Evolutionary conservation across 2,329 filamentous ascomycete species (phyloP).

Genomic region (Pseudogymnoascus sp.): DNA sequence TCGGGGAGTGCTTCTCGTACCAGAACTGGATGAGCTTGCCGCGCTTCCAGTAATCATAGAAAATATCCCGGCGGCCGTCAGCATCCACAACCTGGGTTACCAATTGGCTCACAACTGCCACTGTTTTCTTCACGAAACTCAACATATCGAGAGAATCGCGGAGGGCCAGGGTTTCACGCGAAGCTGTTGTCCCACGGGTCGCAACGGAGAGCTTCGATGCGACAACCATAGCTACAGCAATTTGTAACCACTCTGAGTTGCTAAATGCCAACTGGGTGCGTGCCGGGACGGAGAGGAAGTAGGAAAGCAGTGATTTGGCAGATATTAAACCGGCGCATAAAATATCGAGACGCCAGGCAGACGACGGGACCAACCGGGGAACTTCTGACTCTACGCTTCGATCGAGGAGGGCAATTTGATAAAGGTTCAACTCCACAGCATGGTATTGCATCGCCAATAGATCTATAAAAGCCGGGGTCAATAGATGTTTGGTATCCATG

Average conservation of each 20-base stretch:
- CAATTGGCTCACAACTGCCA: not conserved
- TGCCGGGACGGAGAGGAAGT: conserved; percentile 28
- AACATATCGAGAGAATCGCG: not conserved
- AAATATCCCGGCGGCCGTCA: not conserved
- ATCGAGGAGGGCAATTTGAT: conserved; percentile 28
- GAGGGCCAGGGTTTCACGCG: not conserved
- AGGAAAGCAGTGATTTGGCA: conserved; percentile 21
- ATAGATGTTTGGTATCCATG: not conserved
- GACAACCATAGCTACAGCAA: conserved; percentile 26
- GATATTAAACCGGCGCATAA: conserved; percentile 19
- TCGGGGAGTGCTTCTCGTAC: not conserved
- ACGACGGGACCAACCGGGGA: conserved; percentile 19
- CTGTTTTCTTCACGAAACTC: not conserved
- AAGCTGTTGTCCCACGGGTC: not conserved
- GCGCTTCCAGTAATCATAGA: not conserved
- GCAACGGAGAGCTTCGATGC: conserved; percentile 6
- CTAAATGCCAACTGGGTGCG: conserved; percentile 29
- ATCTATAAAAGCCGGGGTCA: conserved; percentile 18
- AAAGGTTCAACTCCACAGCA: conserved; percentile 32
- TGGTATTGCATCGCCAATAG: conserved; percentile 32
- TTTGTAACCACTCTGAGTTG: conserved; percentile 33
- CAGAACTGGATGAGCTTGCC: not conserved
- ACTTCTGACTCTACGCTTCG: conserved; percentile 13
- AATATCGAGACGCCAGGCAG: conserved; percentile 11
- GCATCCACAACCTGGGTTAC: not conserved